phyloP scores from a whole-genome alignment of 2,329 filamentous ascomycete species.

The Penicillium sp. region DNA sequence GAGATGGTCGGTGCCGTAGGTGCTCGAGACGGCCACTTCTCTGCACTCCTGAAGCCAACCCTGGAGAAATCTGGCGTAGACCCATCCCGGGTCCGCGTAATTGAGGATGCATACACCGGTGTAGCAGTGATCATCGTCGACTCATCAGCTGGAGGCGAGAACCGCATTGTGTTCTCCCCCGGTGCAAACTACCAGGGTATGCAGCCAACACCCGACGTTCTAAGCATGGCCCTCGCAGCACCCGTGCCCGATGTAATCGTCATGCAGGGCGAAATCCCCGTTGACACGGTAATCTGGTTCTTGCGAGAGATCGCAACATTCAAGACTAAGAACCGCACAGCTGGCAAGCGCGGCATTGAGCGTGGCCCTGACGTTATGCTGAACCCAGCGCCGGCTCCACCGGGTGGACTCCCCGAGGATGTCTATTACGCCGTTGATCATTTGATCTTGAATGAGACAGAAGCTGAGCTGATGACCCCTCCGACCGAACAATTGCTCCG shows the following conservation, averaged over 20 bases:
- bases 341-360: conserved; percentile 35
- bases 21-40: conserved; percentile 60
- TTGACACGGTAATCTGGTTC: conserved; percentile 64
- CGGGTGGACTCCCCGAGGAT: conserved; percentile 64
- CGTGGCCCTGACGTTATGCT: conserved; percentile 65
- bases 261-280: conserved; percentile 76
- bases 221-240: conserved; percentile 34
- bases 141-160: conserved; percentile 66
- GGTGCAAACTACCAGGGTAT: conserved; percentile 64
- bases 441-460: conserved; percentile 86
- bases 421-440: conserved; percentile 71
- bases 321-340: conserved; percentile 47
- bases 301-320: conserved; percentile 41
- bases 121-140: conserved; percentile 77
- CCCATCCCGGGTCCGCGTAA: conserved; percentile 53
- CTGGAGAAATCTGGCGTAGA: conserved; percentile 65
- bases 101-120: conserved; percentile 59
- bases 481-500: conserved; percentile 36
- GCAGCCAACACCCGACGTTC: conserved; percentile 40
- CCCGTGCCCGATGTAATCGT: conserved; percentile 64
- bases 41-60: conserved; percentile 57
- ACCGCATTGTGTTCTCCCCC: conserved; percentile 72
- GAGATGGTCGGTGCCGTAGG: conserved; percentile 76
- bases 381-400: conserved; percentile 86
- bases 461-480: conserved; percentile 72